Conservation (phyloP, 2,329 filamentous ascomycete species). For the Davidsoniella virescens region DNA sequence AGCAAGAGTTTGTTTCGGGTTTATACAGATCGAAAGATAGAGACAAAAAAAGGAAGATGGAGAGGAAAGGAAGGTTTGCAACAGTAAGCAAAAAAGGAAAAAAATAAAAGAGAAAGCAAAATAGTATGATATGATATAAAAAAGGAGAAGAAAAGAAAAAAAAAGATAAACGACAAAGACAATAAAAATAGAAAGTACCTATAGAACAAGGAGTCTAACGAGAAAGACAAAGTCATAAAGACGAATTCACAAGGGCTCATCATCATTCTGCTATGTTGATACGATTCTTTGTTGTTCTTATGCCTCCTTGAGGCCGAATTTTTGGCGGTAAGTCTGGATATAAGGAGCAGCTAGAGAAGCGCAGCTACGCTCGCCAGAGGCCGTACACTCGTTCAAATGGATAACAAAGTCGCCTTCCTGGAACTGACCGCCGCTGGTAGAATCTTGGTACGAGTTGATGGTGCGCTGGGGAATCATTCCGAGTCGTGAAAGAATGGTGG, state of each 20-base stretch:
- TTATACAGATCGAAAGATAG: neutral
- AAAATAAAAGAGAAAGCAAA: neutral
- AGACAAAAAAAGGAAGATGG: neutral
- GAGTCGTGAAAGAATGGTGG: constrained; percentile 79
- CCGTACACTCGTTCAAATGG: constrained; percentile 58
- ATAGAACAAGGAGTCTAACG: neutral
- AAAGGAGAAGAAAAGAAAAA: neutral
- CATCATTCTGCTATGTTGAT: too few species aligned
- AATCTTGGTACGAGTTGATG: constrained; percentile 60
- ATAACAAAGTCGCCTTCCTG: constrained; percentile 74
- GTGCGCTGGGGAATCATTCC: constrained; percentile 75
- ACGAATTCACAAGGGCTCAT: neutral
- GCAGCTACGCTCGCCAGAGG: constrained; percentile 43
- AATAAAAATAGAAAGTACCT: neutral
- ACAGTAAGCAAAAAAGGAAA: neutral
- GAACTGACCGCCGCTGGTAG: constrained; percentile 45
- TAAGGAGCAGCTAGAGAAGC: constrained; percentile 49
- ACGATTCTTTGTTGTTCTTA: neutral
- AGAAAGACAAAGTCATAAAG: neutral
- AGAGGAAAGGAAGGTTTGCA: too few species aligned
- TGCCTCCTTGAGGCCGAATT: constrained; percentile 28
- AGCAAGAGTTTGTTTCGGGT: neutral
- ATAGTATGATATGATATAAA: neutral
- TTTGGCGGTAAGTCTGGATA: constrained; percentile 29
- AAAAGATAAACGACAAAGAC: neutral